phyloP scores from a whole-genome alignment of 805 yeast species.

The Ogataea wickerhamii region DNA sequence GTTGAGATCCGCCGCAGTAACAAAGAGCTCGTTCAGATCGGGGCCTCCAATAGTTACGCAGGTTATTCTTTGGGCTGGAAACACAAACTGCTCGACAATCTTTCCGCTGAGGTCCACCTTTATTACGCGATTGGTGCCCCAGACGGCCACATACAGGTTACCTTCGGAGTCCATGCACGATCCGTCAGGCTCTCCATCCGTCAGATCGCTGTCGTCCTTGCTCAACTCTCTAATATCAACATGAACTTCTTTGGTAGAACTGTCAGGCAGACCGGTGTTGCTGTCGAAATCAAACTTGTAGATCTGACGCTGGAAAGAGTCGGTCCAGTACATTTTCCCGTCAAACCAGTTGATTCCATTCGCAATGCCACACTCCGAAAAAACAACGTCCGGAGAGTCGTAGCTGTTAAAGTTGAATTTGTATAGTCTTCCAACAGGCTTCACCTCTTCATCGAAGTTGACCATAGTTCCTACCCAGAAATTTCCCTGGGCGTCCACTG shows the following conservation, averaged over 20 bases:
- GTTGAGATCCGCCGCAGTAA: constrained; percentile 61
- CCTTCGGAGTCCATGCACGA: constrained; percentile 54
- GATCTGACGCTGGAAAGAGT: constrained; percentile 45
- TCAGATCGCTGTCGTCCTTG: constrained; percentile 12
- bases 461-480: constrained; percentile 82
- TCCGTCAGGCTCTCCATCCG: constrained; percentile 77
- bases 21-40: constrained; percentile 52
- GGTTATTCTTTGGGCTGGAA: constrained; percentile 61
- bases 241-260: constrained; percentile 37
- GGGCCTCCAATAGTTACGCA: constrained; percentile 71
- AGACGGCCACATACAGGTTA: constrained; percentile 63
- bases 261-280: constrained; percentile 29
- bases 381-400: constrained; percentile 29
- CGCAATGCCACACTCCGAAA: constrained; percentile 50
- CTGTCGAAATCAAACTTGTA: constrained; percentile 42
- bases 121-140: constrained; percentile 55
- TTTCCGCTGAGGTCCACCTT: constrained; percentile 49
- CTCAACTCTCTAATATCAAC: constrained; percentile 31
- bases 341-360: constrained; percentile 67
- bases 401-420: constrained; percentile 34
- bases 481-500: constrained; percentile 70
- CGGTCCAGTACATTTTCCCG: constrained; percentile 48
- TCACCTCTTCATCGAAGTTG: constrained; percentile 23
- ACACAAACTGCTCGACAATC: constrained; percentile 43
- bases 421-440: constrained; percentile 55